phyloP scores from a whole-genome alignment of 2,329 filamentous ascomycete species.

The Fusarium fujikuroi region DNA sequence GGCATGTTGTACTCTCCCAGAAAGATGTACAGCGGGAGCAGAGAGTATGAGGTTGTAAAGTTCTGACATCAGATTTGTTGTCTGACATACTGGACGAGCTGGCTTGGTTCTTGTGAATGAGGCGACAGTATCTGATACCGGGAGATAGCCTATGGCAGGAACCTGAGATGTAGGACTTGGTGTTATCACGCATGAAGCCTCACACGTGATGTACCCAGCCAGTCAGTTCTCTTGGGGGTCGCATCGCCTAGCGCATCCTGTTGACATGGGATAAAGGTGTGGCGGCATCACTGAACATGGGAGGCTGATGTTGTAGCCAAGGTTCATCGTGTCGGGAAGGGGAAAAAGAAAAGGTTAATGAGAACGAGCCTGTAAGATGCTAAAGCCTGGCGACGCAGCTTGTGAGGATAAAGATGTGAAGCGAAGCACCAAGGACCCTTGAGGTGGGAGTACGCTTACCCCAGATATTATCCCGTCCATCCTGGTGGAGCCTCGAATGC shows the following conservation, averaged over 20 bases:
- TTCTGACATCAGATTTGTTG: background rate
- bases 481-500: background rate
- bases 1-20: background rate
- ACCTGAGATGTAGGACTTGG: background rate
- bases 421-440: background rate
- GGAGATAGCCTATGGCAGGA: too few relatives aligned
- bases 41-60: background rate
- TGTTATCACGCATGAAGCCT: background rate
- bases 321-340: background rate
- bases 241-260: background rate
- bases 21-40: background rate
- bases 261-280: background rate
- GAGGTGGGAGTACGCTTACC: background rate
- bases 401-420: background rate
- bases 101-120: background rate
- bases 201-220: background rate
- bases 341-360: too few relatives aligned
- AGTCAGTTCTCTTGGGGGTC: background rate
- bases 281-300: background rate
- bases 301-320: background rate
- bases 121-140: background rate
- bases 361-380: background rate
- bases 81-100: background rate
- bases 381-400: background rate
- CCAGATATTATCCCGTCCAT: background rate